A percentile compares a stretch with the other conserved stretches of the same genome.
These are phyloP conservation scores for Neolentinus lepideus DNA, from an alignment of 1,284 basidiomycete species.

Conservation along the genomic window DNA sequence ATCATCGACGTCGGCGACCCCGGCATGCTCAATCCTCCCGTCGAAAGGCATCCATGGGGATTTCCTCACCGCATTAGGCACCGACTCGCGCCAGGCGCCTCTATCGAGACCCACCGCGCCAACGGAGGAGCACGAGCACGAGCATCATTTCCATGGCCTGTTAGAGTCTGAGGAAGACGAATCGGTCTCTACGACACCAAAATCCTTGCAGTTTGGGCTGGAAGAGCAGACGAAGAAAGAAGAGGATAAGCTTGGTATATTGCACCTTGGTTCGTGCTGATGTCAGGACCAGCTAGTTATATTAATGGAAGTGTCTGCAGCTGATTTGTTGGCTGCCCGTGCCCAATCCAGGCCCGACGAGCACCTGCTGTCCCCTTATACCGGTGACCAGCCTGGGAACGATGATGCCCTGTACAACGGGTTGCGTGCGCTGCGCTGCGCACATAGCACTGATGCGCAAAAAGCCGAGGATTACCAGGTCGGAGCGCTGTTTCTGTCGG, in stretches of 20 bases:
- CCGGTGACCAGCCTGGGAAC: conserved; percentile 31
- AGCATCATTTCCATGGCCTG: conserved; percentile 11
- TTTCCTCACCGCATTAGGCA: background rate
- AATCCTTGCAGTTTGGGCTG: conserved; percentile 15
- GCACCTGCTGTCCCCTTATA: conserved; percentile 31
- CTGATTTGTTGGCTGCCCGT: conserved; percentile 2
- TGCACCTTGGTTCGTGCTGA: conserved; percentile 30
- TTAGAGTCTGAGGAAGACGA: conserved; percentile 19
- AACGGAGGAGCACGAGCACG: conserved; percentile 14
- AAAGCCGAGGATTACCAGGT: conserved; percentile 4
- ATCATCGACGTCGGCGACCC: background rate
- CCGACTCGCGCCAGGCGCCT: background rate
- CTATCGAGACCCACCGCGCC: background rate
- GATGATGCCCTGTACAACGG: conserved; percentile 34
- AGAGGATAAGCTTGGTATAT: conserved; percentile 43
- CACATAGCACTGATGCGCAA: background rate
- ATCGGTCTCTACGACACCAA: conserved; percentile 13
- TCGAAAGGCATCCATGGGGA: background rate
- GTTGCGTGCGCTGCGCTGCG: conserved; percentile 21
- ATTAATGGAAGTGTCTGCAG: background rate
- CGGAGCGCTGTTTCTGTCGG: conserved; percentile 10
- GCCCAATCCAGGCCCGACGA: conserved; percentile 10
- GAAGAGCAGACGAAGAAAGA: conserved; percentile 20
- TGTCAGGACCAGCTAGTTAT: background rate
- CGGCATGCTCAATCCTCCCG: background rate